Base-by-base conservation (phyloP, 2,329 filamentous ascomycete species). In the Metarhizium album region DNA sequence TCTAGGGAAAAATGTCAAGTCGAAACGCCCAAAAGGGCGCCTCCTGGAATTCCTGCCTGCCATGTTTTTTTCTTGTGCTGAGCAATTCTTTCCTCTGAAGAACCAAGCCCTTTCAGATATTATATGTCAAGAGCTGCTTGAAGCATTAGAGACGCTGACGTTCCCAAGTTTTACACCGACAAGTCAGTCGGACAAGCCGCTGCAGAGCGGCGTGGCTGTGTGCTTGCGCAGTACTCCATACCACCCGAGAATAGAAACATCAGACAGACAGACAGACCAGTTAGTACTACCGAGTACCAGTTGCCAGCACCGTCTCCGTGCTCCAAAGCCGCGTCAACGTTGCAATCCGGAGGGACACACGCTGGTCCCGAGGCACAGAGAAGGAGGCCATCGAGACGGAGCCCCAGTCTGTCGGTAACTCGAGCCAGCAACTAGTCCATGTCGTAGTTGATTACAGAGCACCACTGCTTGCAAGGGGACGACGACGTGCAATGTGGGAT, bases 191-290 rank as follows among this genome's bases (percentile, higher is more conserved):
- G 47, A 27, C 47, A 29, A n/a, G 40, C 47, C 47, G 22, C 38
- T 24, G 24, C 47, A 42, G 37, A 27, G 22, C 27, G 14, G 7
- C 37, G 47, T 49, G 47, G 47, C 47, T 49, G 47, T 49, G 43
- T 27, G 7, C 20, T 27, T 29, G 47, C 37, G 47, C 47, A 29
- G 27, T 29, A 29, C 4, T n/a, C n/a, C n/a, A n/a, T 29, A 29
- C 27, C 27, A 8, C 27, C 27, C 27, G 27, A 29, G 27, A 29
- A 29, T 29, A 29, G 27, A 14, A 38, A 38, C n/a, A 29, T n/a
- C 27, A 29, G 27, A 29, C 27, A 6, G 9, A 9, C 27, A 29
- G n/a, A n/a, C n/a, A n/a, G n/a, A n/a, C n/a, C n/a, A n/a, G n/a
- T n/a, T n/a, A n/a, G n/a, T n/a, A n/a, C n/a, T n/a, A n/a, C n/a